These are phyloP conservation scores for Mayamaea pseudoterrestris DNA, from an alignment of 108 stramenopile species.

Conservation along the genomic window DNA sequence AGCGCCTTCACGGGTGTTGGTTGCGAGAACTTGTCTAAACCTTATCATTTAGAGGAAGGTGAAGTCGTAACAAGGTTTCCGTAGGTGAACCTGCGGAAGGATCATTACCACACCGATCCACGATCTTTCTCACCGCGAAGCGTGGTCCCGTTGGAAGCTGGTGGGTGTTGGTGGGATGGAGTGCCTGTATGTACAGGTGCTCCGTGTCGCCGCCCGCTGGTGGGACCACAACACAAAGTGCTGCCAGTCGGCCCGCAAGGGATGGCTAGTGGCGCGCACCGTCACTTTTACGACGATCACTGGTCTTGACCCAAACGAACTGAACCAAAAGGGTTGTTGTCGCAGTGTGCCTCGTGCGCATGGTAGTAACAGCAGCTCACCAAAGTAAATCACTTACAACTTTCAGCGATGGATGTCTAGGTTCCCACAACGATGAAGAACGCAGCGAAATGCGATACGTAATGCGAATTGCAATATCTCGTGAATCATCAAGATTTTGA, in stretches of 20 bases:
- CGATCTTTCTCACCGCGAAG: conserved; percentile 35
- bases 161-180: not conserved
- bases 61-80: conserved; percentile 99
- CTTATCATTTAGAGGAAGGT: conserved; percentile 93
- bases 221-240: not conserved
- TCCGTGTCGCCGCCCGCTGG: not conserved
- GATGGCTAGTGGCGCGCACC: not conserved
- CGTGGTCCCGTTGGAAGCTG: no score
- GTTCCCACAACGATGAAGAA: conserved; percentile 98
- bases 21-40: conserved; percentile 78
- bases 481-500: conserved; percentile 95
- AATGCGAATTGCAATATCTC: conserved; percentile 93
- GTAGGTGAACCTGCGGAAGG: conserved; percentile 99
- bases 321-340: not conserved
- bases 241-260: no score
- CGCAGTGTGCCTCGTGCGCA: not conserved
- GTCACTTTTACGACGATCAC: not conserved
- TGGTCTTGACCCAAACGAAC: not conserved
- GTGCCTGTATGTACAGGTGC: not conserved
- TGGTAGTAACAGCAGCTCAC: not conserved
- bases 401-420: conserved; percentile 97
- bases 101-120: conserved; percentile 89
- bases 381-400: conserved; percentile 43
- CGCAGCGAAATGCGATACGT: conserved; percentile 98
- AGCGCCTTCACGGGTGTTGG: conserved; percentile 54